A percentile compares a stretch with the other conserved stretches of the same genome.
These are phyloP conservation scores for Amanita thiersii DNA, from an alignment of 768 basidiomycete species.

Conservation along the genomic window DNA sequence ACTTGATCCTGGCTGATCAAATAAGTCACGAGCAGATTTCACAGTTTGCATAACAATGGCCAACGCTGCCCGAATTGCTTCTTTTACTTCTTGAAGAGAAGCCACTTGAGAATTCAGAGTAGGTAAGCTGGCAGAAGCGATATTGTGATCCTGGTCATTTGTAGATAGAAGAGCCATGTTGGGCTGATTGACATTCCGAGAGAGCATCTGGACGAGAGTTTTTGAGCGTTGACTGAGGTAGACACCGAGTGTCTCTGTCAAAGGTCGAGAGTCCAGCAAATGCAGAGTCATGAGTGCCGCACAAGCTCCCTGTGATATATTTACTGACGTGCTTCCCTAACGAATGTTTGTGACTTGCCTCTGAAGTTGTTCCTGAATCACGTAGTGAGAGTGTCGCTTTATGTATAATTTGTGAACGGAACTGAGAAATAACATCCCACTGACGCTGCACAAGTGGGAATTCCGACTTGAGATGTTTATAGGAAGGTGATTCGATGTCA, in stretches of 20 bases:
- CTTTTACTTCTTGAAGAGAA: slow-evolving; percentile 42
- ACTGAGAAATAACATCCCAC: slow-evolving; percentile 86
- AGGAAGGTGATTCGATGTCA: neutral
- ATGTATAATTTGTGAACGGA: slow-evolving; percentile 83
- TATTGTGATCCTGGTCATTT: neutral
- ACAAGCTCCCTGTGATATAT: slow-evolving; percentile 49
- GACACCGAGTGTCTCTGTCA: slow-evolving; percentile 62
- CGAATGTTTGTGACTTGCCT: slow-evolving; percentile 28
- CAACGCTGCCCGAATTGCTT: slow-evolving; percentile 42
- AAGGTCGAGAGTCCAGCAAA: slow-evolving; percentile 80
- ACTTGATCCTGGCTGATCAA: slow-evolving; percentile 27
- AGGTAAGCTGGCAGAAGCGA: slow-evolving; percentile 11
- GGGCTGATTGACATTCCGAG: slow-evolving; percentile 26
- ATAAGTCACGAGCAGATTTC: slow-evolving; percentile 46
- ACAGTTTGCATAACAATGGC: slow-evolving; percentile 54
- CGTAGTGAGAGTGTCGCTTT: slow-evolving; percentile 80
- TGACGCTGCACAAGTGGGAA: slow-evolving; percentile 87
- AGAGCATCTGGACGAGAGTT: slow-evolving; percentile 25
- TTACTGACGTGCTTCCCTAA: slow-evolving; percentile 4
- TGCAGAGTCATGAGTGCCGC: slow-evolving; percentile 78
- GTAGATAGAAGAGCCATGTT: neutral
- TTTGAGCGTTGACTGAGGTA: slow-evolving; percentile 67
- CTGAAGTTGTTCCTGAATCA: slow-evolving; percentile 40
- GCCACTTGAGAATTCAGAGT: slow-evolving; percentile 21
- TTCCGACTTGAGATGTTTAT: slow-evolving; percentile 72